phyloP scores from a whole-genome alignment of 2,329 filamentous ascomycete species.

The Aphanoascus verrucosus region DNA sequence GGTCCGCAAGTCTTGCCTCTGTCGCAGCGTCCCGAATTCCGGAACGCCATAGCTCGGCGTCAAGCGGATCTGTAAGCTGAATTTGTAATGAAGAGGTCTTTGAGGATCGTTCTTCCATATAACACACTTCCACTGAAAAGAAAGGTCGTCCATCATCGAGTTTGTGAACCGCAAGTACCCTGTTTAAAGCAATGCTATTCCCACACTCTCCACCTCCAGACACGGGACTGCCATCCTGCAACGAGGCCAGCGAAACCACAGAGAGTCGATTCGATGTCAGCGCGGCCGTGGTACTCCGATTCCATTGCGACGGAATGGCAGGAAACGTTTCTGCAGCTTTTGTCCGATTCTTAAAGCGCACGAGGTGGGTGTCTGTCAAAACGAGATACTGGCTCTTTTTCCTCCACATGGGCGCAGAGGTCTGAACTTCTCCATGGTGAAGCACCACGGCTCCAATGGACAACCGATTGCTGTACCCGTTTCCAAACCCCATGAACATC shows the following conservation, averaged over 20 bases:
- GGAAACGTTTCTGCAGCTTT: conserved; percentile 56
- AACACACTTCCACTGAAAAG: conserved; percentile 57
- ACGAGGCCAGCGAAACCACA: conserved; percentile 48
- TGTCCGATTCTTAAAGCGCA: conserved; percentile 57
- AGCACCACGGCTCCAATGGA: conserved; percentile 40
- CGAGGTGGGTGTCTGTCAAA: conserved; percentile 56
- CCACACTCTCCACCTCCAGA: conserved; percentile 35
- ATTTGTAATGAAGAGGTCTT: conserved; percentile 53
- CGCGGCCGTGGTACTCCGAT: conserved; percentile 26
- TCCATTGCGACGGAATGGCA: conserved; percentile 36
- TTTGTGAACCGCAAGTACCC: conserved; percentile 57
- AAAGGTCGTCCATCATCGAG: conserved; percentile 57
- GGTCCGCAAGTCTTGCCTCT: conserved; percentile 43
- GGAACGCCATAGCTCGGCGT: conserved; percentile 55
- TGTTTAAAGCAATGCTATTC: conserved; percentile 48
- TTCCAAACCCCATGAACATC: conserved; percentile 7
- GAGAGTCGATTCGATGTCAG: conserved; percentile 40
- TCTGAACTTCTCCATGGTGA: conserved; percentile 60
- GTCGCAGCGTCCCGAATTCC: conserved; percentile 51
- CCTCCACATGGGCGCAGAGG: conserved; percentile 57
- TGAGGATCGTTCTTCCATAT: conserved; percentile 52
- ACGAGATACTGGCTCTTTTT: conserved; percentile 66
- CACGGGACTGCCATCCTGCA: conserved; percentile 48
- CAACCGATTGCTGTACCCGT: background rate
- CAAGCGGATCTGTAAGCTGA: conserved; percentile 53